Conservation (phyloP, 129 eudicot genomes). For the Solidago caesia region DNA sequence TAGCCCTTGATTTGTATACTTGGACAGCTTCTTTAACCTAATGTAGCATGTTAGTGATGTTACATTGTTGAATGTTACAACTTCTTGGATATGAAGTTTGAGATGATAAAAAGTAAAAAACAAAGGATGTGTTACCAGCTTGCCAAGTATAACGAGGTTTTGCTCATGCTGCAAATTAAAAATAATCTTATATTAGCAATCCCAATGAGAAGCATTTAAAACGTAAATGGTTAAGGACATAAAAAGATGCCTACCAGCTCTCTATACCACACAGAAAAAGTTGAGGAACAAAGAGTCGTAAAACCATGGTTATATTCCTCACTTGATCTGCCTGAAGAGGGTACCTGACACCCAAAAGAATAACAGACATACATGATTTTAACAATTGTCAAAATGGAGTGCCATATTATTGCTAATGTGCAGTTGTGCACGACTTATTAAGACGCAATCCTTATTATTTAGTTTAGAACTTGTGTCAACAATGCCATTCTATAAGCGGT, state of each 20-base stretch:
- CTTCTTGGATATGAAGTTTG: conserved; percentile 20
- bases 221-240: neutral
- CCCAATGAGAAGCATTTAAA: conserved; percentile 13
- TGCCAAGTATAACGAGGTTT: conserved; percentile 55
- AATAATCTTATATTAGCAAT: conserved; percentile 19
- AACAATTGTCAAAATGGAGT: conserved; percentile 7
- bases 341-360: conserved; percentile 42
- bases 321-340: conserved; percentile 42
- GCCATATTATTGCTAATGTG: conserved; percentile 1
- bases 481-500: neutral
- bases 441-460: neutral
- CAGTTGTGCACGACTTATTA: conserved; percentile 7
- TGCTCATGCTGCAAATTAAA: conserved; percentile 69
- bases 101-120: conserved; percentile 1
- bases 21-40: conserved; percentile 63
- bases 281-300: conserved; percentile 69
- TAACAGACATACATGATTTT: conserved; percentile 10
- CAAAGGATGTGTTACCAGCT: conserved; percentile 50
- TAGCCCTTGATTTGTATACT: conserved; percentile 50
- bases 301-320: conserved; percentile 45
- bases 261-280: conserved; percentile 70
- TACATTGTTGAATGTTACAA: conserved; percentile 4
- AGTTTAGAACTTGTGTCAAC: neutral
- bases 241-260: conserved; percentile 56
- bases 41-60: conserved; percentile 20